Evolutionary conservation across 495 filamentous ascomycete species (phyloP).

Genomic region (Tuber calosporum): DNA sequence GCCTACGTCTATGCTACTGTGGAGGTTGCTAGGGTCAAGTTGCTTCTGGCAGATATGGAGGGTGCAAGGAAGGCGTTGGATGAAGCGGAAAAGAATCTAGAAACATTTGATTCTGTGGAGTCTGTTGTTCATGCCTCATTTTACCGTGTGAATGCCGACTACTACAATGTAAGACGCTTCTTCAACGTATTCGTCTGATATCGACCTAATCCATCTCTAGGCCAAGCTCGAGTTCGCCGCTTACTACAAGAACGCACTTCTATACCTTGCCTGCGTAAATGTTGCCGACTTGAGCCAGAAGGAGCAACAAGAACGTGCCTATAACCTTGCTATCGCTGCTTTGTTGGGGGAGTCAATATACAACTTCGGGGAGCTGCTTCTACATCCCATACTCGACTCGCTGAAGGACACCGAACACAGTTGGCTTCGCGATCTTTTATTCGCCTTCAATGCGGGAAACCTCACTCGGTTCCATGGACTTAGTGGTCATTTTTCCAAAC

Average conservation of each 20-base stretch:
- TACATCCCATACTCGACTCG: slow-evolving; percentile 90
- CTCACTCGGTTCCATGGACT: slow-evolving; percentile 77
- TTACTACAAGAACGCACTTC: slow-evolving; percentile 94
- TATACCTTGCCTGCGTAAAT: slow-evolving; percentile 96
- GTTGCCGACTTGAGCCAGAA: slow-evolving; percentile 59
- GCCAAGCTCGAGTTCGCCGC: slow-evolving; percentile 81
- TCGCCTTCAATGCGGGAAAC: slow-evolving; percentile 95
- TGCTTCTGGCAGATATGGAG: slow-evolving; percentile 65
- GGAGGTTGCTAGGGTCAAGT: slow-evolving; percentile 80
- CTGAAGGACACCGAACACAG: slow-evolving; percentile 50
- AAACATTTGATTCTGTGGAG: slow-evolving; percentile 90
- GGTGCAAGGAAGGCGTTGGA: slow-evolving; percentile 79
- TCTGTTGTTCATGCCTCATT: slow-evolving; percentile 93
- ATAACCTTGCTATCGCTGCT: slow-evolving; percentile 86
- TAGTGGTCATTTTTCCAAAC: slow-evolving; percentile 65
- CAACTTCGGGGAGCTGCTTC: slow-evolving; percentile 97
- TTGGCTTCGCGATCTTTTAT: slow-evolving; percentile 90
- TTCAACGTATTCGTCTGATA: not conserved
- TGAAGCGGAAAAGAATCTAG: slow-evolving; percentile 75
- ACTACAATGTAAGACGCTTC: slow-evolving; percentile 62
- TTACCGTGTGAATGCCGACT: slow-evolving; percentile 91
- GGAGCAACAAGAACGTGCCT: slow-evolving; percentile 74
- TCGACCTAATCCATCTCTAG: slow-evolving; percentile 40
- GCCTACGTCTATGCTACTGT: slow-evolving; percentile 90
- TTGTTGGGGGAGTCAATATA: slow-evolving; percentile 91